Evolutionary conservation across 768 basidiomycete species (phyloP), one percentile per base, ranked within the genome.

Genomic region (Boletus huronensis): DNA sequence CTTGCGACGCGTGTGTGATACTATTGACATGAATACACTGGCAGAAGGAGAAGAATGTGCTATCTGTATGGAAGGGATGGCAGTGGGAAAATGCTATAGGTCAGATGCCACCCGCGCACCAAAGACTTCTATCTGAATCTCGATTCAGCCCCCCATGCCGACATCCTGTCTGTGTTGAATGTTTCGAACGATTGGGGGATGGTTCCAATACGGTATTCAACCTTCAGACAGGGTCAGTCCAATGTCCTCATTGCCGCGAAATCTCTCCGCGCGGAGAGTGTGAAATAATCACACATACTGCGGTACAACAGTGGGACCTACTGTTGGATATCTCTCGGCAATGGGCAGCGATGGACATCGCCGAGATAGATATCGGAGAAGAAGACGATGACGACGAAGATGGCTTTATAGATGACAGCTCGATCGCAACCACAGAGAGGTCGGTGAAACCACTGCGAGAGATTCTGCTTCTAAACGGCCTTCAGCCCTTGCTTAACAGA

Each of bases 11-110:
- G 16, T 58, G 34, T 61, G 57, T 23, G 52, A 64, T n/a, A 47
- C 50, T 41, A 54, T 61, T 16, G 61, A 55, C 34, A 65, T 58
- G 58, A 66, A 64, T 26, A 55, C 62, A 19, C 50, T 65, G 38
- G 64, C 45, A 26, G 59, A 64, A 34, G 53, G 28, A 40, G 64
- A 65, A 45, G 59, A 59, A 51, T 66, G 58, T 28, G 57, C 54
- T 25, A 19, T 67, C 25, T 67, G 62, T 38, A 53, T 64, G 50
- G 54, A 64, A 9, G 44, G 34, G 3, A 66, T 61, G 62, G 11
- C 6, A 28, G 51, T 50, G 25, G 43, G 5, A 40, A 61, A 64
- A 19, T 64, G 57, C 10, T 58, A 66, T 26, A 58, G 64, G 64
- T 64, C 41, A 54, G 55, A 21, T 40, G n/a, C 49, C 32, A 16